Base-by-base conservation (phyloP, 257 asterid species). In the Haberlea rhodopensis region DNA sequence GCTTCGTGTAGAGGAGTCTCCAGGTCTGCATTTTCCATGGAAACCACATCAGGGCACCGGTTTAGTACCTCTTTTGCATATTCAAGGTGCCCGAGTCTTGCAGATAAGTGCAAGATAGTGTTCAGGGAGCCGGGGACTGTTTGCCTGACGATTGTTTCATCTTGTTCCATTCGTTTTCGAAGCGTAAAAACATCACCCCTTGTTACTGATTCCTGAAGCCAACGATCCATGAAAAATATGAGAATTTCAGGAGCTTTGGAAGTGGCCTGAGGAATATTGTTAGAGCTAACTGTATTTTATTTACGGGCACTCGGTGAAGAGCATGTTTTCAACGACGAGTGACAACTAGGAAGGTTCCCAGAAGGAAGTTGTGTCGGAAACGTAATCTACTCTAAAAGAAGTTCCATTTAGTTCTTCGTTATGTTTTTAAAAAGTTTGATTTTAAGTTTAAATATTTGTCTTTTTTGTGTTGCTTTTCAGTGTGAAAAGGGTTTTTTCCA, bases 1-100 rank as follows among this genome's bases (percentile, higher is more conserved):
- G 88, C 88, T 23, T 69, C 77, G 20, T 80, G 79, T 29, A 82
- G 11, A 1, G 83, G 78, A 8, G 88, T 77, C 76, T 82, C 85
- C n/a, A 61, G 60, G 28, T 79, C 81, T 0, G 63, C 67, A 32
- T 82, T 82, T 49, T 79, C 88, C 34, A 53, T 20, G 0, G 70
- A 67, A 40, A 57, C 83, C 80, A 77, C 57, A 16, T 77, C 83
- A 0, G 85, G 83, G 18, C 71, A 72, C 11, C 45, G 55, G 3
- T 0, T 40, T 57, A 34, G 45, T 34, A 9, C 16, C 74, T 56
- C 78, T 3, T 49, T 43, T 1, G 75, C 78, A 53, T 66, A 29
- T 2, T 67, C 78, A 32, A 52, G 37, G 70, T 79, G 79, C 3
- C 85, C 88, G 26, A 72, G 58, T 58, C 81, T 64, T 0, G 88